phyloP scores from a whole-genome alignment of 202 grass and related monocot species.

The Sporobolus alterniflorus region DNA sequence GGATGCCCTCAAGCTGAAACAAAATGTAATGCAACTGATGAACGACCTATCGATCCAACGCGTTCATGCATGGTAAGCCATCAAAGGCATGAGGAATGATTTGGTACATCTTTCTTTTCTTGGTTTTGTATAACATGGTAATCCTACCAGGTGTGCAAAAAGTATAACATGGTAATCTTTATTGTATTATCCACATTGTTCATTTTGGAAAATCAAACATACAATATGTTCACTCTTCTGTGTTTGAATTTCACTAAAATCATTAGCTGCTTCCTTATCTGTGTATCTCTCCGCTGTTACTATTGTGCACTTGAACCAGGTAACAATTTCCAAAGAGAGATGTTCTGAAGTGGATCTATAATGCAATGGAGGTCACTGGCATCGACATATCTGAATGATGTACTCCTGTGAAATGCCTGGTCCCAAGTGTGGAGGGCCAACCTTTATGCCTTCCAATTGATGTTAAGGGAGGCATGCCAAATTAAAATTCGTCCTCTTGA shows the following conservation, averaged over 20 bases:
- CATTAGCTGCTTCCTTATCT: not conserved
- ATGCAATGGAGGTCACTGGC: conserved; percentile 92
- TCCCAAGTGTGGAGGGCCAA: not conserved
- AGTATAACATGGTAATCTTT: too few species aligned
- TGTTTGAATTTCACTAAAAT: not conserved
- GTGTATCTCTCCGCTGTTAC: not conserved
- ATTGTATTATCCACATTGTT: too few species aligned
- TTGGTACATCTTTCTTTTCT: conserved; percentile 4
- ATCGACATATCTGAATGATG: conserved; percentile 87
- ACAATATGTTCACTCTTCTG: not conserved
- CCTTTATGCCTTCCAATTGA: not conserved
- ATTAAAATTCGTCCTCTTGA: not conserved
- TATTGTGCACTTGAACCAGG: not conserved
- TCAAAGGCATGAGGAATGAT: not conserved
- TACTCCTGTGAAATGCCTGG: conserved; percentile 36
- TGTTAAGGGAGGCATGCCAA: not conserved
- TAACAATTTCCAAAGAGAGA: conserved; percentile 84
- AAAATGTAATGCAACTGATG: conserved; percentile 92
- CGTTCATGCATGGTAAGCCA: conserved; percentile 90
- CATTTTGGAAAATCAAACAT: not conserved
- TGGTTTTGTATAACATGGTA: conserved; percentile 10
- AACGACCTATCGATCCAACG: conserved; percentile 89
- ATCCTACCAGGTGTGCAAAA: conserved; percentile 87
- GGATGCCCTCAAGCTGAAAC: conserved; percentile 93
- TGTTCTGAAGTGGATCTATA: conserved; percentile 84